phyloP scores from a whole-genome alignment of 2,329 filamentous ascomycete species.

The Huntiella abstrusa region DNA sequence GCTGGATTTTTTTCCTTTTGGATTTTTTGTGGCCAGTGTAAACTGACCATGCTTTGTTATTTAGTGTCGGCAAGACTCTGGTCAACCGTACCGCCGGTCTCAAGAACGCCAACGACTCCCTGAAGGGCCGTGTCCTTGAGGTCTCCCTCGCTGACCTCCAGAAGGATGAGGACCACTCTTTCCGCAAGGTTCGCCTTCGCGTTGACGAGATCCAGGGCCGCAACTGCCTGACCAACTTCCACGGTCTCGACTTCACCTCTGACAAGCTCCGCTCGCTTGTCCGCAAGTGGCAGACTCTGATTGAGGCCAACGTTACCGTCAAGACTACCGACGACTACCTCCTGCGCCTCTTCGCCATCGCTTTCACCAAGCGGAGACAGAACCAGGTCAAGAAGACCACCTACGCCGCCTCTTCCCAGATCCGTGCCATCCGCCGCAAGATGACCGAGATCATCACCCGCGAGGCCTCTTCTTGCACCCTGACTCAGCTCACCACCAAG shows the following conservation, averaged over 20 bases:
- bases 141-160: conserved; percentile 97
- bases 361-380: conserved; percentile 95
- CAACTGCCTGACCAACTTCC: conserved; percentile 99
- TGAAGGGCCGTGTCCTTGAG: conserved; percentile 98
- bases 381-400: conserved; percentile 99
- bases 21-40: conserved; percentile 2
- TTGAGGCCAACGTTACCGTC: conserved; percentile 98
- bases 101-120: conserved; percentile 98
- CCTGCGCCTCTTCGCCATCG: conserved; percentile 95
- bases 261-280: conserved; percentile 99
- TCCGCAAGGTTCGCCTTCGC: conserved; percentile 98
- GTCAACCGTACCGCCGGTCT: conserved; percentile 99
- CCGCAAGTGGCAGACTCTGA: conserved; percentile 98
- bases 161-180: conserved; percentile 98
- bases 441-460: conserved; percentile 98
- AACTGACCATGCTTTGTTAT: conserved; percentile 13
- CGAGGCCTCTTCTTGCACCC: conserved; percentile 84
- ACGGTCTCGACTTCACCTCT: conserved; percentile 99
- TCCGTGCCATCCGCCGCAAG: conserved; percentile 96
- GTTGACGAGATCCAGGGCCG: conserved; percentile 99
- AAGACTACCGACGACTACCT: conserved; percentile 99
- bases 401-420: conserved; percentile 92
- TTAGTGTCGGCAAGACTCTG: conserved; percentile 96
- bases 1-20: not conserved
- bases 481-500: conserved; percentile 94